Conservation (phyloP, 2,329 filamentous ascomycete genomes). For the Rhexocercosporidium sp. region DNA sequence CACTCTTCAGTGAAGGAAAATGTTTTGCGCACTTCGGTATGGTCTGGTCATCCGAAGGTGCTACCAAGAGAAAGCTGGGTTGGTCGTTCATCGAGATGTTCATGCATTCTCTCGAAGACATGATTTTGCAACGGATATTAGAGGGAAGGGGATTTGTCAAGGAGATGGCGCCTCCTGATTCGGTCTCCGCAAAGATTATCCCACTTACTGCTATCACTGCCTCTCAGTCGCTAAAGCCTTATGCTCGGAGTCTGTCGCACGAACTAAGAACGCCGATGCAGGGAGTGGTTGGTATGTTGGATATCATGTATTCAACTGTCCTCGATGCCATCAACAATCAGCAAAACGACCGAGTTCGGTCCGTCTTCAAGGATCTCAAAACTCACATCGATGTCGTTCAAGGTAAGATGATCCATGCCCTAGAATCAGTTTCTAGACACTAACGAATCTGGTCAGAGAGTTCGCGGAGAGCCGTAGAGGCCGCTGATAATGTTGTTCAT, state of each 20-base stretch:
- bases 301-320: constrained; percentile 77
- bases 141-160: constrained; percentile 54
- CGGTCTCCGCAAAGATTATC: constrained; percentile 49
- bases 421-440: background rate
- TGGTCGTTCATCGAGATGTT: constrained; percentile 73
- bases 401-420: constrained; percentile 48
- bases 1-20: constrained; percentile 67
- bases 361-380: constrained; percentile 66
- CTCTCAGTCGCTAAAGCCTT: constrained; percentile 71
- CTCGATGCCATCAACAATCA: constrained; percentile 66
- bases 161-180: constrained; percentile 38
- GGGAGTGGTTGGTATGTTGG: constrained; percentile 76
- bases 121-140: constrained; percentile 63
- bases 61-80: constrained; percentile 57
- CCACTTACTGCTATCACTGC: constrained; percentile 61
- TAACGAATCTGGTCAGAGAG: constrained; percentile 56
- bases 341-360: constrained; percentile 53
- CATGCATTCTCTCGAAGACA: constrained; percentile 70
- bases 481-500: constrained; percentile 77
- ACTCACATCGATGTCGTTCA: constrained; percentile 75
- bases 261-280: constrained; percentile 78
- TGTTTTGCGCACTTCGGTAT: constrained; percentile 74
- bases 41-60: constrained; percentile 71
- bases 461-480: constrained; percentile 72
- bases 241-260: constrained; percentile 74